Evolutionary conservation across 2,329 filamentous ascomycete genomes (phyloP), one percentile per base, ranked within the genome.

Genomic region (Colletotrichum euphorbiae): DNA sequence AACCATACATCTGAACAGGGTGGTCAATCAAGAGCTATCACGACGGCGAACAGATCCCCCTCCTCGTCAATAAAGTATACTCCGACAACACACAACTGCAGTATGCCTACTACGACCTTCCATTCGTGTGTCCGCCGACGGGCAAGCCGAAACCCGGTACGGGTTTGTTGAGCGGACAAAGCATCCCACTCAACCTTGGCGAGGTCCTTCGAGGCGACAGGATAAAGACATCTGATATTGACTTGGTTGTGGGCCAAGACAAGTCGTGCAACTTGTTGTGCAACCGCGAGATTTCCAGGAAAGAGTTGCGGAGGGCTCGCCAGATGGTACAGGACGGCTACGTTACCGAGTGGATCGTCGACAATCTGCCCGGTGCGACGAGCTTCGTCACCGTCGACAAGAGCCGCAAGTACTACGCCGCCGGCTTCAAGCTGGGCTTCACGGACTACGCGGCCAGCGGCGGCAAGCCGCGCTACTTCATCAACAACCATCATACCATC

Each of bases 1-100:
- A 40, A 52, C 68, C 64, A 73, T 59, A 51, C 69, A 64, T 19
- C 12, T 8, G 17, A 42, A 28, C 71, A 85, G 93, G 93, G 72
- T 96, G 92, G 85, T 97, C 93, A 6, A 89, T 94, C 75, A 91
- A 90, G 76, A 93, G 89, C 75, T 97, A 97, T 77, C 85, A 85
- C 72, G 88, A 94, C 71, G 87, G 89, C 77, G 91, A 97, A 73
- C 84, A 89, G 11, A 91, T 97, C 43, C 93, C 93, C 1, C 84
- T 97, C n/a, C 89, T 95, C 63, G 92, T 96, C 71, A 97, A 97
- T 82, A 97, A 97, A 79, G 90, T 94, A 74, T 97, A 94, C 79
- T 97, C 93, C 62, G 93, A 97, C 80, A 90, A 92, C 74, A 96
- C 92, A 7, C 91, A 96, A 77, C 83, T 97, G n/a, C 93, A 97